phyloP scores from a whole-genome alignment of 2,329 filamentous ascomycete species.

The Trichoderma aggressivum region DNA sequence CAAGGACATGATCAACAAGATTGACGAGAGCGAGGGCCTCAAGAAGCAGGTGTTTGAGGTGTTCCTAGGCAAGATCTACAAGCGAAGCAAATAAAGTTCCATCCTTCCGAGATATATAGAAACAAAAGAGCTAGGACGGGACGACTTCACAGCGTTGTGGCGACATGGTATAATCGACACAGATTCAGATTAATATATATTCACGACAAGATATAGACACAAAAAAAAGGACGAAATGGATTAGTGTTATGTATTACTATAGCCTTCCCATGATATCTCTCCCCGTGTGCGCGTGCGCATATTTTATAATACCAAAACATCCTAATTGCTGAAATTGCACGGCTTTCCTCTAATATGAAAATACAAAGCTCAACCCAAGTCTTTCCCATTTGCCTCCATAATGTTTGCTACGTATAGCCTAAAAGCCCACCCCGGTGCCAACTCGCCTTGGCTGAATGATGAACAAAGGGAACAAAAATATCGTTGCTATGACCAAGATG shows the following conservation, averaged over 20 bases:
- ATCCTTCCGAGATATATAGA: background rate
- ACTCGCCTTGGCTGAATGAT: background rate
- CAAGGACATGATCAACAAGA: constrained; percentile 65
- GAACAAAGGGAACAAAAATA: constrained; percentile 5
- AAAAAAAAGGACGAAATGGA: background rate
- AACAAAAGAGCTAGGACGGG: background rate
- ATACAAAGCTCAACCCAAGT: background rate
- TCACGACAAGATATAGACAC: background rate
- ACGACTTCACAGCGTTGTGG: background rate
- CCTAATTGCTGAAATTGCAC: background rate
- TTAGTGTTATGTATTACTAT: background rate
- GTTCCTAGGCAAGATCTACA: constrained; percentile 97
- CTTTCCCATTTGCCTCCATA: background rate
- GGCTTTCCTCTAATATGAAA: background rate
- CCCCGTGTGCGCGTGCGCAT: background rate
- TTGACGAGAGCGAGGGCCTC: constrained; percentile 84
- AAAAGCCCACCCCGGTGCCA: background rate
- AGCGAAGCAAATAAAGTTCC: constrained; percentile 78
- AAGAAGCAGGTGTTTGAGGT: constrained; percentile 87
- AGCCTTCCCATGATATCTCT: background rate
- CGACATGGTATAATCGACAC: background rate
- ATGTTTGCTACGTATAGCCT: background rate
- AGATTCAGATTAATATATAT: background rate
- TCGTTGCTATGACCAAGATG: background rate
- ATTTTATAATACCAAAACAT: background rate